These are phyloP conservation scores for Tympanopsis confertula DNA, from an alignment of 2,329 filamentous ascomycete genomes.

Conservation along the genomic window DNA sequence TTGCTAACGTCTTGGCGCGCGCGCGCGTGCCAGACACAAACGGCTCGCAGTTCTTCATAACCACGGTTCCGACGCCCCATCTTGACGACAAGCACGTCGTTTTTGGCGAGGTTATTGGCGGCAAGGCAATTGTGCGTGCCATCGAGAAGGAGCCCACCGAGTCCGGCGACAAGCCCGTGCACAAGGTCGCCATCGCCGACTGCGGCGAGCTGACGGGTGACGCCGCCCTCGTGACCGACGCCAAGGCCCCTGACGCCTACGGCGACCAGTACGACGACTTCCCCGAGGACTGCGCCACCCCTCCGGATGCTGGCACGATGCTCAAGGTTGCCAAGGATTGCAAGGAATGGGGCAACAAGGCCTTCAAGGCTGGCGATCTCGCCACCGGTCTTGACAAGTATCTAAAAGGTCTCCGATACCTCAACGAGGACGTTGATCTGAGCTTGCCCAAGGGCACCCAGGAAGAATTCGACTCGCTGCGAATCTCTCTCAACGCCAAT, in stretches of 20 bases:
- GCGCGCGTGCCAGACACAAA: slow-evolving; percentile 79
- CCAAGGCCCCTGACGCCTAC: slow-evolving; percentile 64
- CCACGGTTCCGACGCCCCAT: slow-evolving; percentile 87
- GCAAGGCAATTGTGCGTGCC: slow-evolving; percentile 81
- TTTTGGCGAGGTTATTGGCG: slow-evolving; percentile 85
- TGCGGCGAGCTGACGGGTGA: slow-evolving; percentile 75
- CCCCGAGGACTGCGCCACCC: slow-evolving; percentile 65
- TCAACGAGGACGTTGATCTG: slow-evolving; percentile 70
- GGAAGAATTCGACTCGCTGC: slow-evolving; percentile 57
- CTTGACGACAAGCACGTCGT: slow-evolving; percentile 95
- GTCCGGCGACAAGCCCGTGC: slow-evolving; percentile 63
- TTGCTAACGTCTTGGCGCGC: background rate
- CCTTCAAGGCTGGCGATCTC: slow-evolving; percentile 72
- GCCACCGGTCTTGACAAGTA: slow-evolving; percentile 75
- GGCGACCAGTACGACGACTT: slow-evolving; percentile 93
- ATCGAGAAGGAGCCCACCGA: slow-evolving; percentile 75
- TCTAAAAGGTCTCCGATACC: slow-evolving; percentile 80
- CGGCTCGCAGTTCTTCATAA: slow-evolving; percentile 96
- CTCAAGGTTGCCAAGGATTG: slow-evolving; percentile 71
- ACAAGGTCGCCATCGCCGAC: slow-evolving; percentile 65
- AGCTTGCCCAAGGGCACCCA: slow-evolving; percentile 63
- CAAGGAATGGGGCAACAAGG: slow-evolving; percentile 85
- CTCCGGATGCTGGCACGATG: slow-evolving; percentile 56
- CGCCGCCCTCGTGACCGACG: slow-evolving; percentile 53
- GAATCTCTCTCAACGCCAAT: slow-evolving; percentile 82